phyloP scores from a whole-genome alignment of 768 basidiomycete species.

The Boletus subcaerulescens region DNA sequence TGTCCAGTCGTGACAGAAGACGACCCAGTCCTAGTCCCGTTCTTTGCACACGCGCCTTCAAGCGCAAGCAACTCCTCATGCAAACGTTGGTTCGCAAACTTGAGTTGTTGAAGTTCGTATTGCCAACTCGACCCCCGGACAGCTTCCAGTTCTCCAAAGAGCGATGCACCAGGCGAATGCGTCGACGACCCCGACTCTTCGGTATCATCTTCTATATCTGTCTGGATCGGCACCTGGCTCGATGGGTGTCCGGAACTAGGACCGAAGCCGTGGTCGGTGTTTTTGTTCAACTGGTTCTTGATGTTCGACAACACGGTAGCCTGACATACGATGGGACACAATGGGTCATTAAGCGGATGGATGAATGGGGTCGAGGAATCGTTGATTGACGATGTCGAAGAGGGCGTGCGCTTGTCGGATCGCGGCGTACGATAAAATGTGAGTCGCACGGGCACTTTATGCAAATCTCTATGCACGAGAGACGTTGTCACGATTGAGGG shows the following conservation, averaged over 20 bases:
- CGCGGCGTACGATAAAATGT: slow-evolving; percentile 38
- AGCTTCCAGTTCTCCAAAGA: slow-evolving; percentile 74
- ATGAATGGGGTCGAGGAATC: slow-evolving; percentile 4
- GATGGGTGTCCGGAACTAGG: neutral
- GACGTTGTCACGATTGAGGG: slow-evolving; percentile 24
- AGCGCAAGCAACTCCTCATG: slow-evolving; percentile 52
- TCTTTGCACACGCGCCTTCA: slow-evolving; percentile 24
- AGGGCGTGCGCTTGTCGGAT: neutral
- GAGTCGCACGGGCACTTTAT: slow-evolving; percentile 29
- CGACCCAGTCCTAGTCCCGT: neutral
- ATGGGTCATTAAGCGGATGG: slow-evolving; percentile 16
- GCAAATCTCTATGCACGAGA: slow-evolving; percentile 40
- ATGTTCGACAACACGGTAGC: slow-evolving; percentile 18
- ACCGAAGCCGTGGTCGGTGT: neutral
- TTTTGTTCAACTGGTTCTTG: neutral
- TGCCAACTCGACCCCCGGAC: slow-evolving; percentile 82
- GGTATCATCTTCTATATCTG: neutral
- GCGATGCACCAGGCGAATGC: slow-evolving; percentile 33
- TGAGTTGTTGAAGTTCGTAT: slow-evolving; percentile 85
- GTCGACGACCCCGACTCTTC: slow-evolving; percentile 3
- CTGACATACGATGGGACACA: slow-evolving; percentile 32
- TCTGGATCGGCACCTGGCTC: neutral
- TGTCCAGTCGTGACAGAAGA: neutral
- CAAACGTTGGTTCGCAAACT: slow-evolving; percentile 65
- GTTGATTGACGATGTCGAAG: neutral